Base-by-base conservation (phyloP, 331 rosid genomes). In the Pyrus hybrid region DNA sequence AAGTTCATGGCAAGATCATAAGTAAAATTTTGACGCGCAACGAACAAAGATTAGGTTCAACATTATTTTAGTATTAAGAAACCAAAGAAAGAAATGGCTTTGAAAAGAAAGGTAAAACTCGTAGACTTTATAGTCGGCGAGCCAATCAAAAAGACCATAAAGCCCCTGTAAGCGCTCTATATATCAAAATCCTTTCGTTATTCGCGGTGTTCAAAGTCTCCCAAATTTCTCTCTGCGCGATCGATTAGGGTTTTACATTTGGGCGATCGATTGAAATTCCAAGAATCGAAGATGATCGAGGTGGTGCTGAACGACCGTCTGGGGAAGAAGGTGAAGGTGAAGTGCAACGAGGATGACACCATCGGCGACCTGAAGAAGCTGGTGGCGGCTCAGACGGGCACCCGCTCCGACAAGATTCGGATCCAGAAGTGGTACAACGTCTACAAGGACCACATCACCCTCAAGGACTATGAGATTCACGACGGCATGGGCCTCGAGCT, bases 401-500 rank as follows among this genome's bases (percentile, higher is more conserved):
- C 82, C 69, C 71, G 71, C 5, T 57, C 82, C 30, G 82, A 79
- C 49, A 79, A 79, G 82, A 79, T 79, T 61, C 82, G 82, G 28
- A 79, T 73, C 67, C 82, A 79, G 82, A 79, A 79, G 79, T 79
- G 82, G 82, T 79, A 79, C 79, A 79, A 73, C 54, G 76, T 79
- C 78, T 79, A 79, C 82, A 79, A 73, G 74, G 82, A 79, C 70
- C 82, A 79, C 63, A 79, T 79, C 78, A 79, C 82, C 32, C 82
- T 79, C 78, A 67, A 69, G 70, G 82, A 79, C 74, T 79, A 79
- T 54, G 82, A 79, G 53, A 68, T 79, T 49, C 82, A 79, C 23
- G 82, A 79, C 64, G 82, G 82, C 61, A 79, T 79, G 82, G 82
- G 82, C 20, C 82, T 79, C 30, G 82, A 79, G 75, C 82, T 79